Conservation (phyloP, 768 basidiomycete species). For the Mycena vulgaris region DNA sequence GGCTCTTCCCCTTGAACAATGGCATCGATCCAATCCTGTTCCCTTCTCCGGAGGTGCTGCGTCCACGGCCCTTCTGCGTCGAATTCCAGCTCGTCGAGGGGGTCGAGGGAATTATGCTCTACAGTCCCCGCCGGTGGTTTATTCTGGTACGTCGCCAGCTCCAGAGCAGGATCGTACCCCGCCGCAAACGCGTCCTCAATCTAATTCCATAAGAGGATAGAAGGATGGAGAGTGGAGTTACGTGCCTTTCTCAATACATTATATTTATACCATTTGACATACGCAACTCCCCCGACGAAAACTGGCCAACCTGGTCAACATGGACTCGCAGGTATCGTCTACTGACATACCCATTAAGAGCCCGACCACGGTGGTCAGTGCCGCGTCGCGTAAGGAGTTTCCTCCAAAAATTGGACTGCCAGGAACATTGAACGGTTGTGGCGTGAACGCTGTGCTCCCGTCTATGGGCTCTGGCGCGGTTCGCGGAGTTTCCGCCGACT, state of each 20-base stretch:
- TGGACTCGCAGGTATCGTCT: not conserved
- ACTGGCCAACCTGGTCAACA: slow-evolving; percentile 53
- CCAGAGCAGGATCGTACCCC: slow-evolving; percentile 89
- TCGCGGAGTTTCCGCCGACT: not conserved
- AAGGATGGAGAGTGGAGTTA: not conserved
- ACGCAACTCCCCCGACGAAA: slow-evolving; percentile 80
- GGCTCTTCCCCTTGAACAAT: slow-evolving; percentile 83
- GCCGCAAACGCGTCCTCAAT: slow-evolving; percentile 84
- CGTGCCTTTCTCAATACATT: slow-evolving; percentile 86
- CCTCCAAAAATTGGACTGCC: slow-evolving; percentile 36
- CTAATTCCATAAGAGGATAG: slow-evolving; percentile 52
- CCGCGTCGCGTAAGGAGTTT: slow-evolving; percentile 57
- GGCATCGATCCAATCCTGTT: slow-evolving; percentile 82
- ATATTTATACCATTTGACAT: slow-evolving; percentile 86
- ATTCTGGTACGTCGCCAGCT: slow-evolving; percentile 70
- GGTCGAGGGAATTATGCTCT: slow-evolving; percentile 47
- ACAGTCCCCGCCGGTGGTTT: slow-evolving; percentile 49
- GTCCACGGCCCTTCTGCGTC: slow-evolving; percentile 64
- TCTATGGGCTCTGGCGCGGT: slow-evolving; percentile 13
- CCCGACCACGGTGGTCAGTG: slow-evolving; percentile 73
- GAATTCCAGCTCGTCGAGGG: slow-evolving; percentile 47
- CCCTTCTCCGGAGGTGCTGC: slow-evolving; percentile 76
- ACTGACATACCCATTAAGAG: slow-evolving; percentile 67
- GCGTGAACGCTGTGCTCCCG: slow-evolving; percentile 31
- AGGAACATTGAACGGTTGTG: slow-evolving; percentile 33